A percentile compares a stretch with the other conserved stretches of the same genome.
Conservation (phyloP, 2,329 filamentous ascomycete genomes). For the Dichotomopilus funicola region DNA sequence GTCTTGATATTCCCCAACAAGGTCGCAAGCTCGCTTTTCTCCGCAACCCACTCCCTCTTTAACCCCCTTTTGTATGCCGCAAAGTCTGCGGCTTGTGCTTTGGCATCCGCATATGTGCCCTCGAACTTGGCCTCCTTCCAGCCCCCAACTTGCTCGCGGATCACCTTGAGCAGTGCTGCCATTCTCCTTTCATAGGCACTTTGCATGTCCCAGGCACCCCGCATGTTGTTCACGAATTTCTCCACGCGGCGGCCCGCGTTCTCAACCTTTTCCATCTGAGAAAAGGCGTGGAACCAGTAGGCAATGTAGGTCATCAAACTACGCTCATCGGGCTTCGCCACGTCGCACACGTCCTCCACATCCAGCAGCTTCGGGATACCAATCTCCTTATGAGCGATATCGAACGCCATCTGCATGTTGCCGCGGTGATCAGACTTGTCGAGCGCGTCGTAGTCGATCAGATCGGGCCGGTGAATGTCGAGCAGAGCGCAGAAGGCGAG, state of each 20-base stretch:
- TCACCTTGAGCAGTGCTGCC: conserved; percentile 69
- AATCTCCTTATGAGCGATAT: conserved; percentile 92
- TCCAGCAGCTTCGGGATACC: conserved; percentile 93
- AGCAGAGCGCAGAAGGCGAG: conserved; percentile 92
- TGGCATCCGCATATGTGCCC: conserved; percentile 88
- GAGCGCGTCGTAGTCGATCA: conserved; percentile 92
- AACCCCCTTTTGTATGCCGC: conserved; percentile 81
- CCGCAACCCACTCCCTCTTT: conserved; percentile 94
- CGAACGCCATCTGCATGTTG: conserved; percentile 97
- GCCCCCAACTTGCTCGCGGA: conserved; percentile 62
- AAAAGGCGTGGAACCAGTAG: conserved; percentile 99
- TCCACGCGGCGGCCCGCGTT: conserved; percentile 94
- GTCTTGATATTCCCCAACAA: conserved; percentile 98
- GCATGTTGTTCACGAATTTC: conserved; percentile 98
- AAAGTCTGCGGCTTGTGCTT: conserved; percentile 76
- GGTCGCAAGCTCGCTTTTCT: conserved; percentile 92
- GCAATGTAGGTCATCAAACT: conserved; percentile 99
- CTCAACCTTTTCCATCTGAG: conserved; percentile 96
- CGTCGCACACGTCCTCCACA: conserved; percentile 96
- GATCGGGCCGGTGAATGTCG: conserved; percentile 92
- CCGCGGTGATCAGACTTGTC: conserved; percentile 92
- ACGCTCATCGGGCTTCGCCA: conserved; percentile 89
- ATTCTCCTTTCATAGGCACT: conserved; percentile 90
- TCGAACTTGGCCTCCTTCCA: conserved; percentile 82
- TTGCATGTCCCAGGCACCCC: conserved; percentile 99